Conservation (phyloP, 345 rosid genomes). For the Melastoma malabathricum region DNA sequence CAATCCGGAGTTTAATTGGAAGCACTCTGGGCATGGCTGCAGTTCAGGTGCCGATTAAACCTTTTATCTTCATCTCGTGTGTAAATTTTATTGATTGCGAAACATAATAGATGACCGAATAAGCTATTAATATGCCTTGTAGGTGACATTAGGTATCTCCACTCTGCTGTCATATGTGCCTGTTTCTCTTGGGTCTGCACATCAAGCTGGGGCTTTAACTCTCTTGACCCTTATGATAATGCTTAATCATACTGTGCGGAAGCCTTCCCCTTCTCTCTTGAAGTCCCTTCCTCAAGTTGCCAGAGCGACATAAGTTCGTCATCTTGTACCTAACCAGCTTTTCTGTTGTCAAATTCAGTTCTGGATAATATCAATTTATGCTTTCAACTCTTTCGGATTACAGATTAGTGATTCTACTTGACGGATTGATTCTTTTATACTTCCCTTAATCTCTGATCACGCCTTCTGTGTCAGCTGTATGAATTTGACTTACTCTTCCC, state of each 20-base stretch:
- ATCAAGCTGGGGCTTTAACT: slow-evolving; percentile 80
- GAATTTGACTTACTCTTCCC: too few species aligned
- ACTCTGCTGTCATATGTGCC: slow-evolving; percentile 85
- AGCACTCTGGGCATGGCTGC: slow-evolving; percentile 65
- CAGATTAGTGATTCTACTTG: too few species aligned
- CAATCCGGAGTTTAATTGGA: slow-evolving; percentile 56
- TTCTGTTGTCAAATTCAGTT: too few species aligned
- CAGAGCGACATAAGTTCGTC: too few species aligned
- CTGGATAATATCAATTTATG: too few species aligned
- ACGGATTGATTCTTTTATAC: too few species aligned
- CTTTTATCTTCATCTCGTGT: not conserved
- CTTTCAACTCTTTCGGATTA: too few species aligned
- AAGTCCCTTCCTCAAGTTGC: slow-evolving; percentile 65
- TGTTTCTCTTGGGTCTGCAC: slow-evolving; percentile 70
- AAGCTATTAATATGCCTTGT: not conserved
- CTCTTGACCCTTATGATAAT: slow-evolving; percentile 61
- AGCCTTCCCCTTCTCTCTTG: slow-evolving; percentile 57
- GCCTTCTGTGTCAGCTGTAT: too few species aligned
- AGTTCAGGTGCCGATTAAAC: slow-evolving; percentile 44
- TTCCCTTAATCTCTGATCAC: too few species aligned
- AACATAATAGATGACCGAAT: not conserved
- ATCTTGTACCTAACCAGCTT: too few species aligned
- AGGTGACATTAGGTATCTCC: slow-evolving; percentile 77
- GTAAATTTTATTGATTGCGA: not conserved
- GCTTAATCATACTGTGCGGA: slow-evolving; percentile 71